Base-by-base conservation (phyloP, 768 basidiomycete species). In the Phanerochaete carnosa region DNA sequence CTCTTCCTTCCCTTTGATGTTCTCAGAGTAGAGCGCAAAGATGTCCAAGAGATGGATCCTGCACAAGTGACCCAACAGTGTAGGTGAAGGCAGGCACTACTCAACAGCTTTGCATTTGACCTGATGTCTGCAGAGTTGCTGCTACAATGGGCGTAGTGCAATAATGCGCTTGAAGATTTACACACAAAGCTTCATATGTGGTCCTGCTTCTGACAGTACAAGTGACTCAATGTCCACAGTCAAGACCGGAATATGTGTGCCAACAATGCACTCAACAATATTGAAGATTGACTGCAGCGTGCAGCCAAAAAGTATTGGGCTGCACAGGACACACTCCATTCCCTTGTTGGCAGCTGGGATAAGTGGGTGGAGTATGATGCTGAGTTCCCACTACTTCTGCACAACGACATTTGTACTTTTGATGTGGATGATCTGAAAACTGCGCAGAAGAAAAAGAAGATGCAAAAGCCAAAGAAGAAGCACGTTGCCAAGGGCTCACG, bases 1-100 rank as follows among this genome's bases (percentile, higher is more conserved):
- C 57, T 72, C 3, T 52, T 63, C 25, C 61, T 72, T 5, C 70
- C 72, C 1, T 72, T 70, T 2, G 58, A 19, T 19, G 45, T 46
- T 7, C 45, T 46, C 19, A 46, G n/a, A 19, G 19, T 19, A 7
- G 23, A 19, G 19, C 45, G 45, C 16, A 19, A 46, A 19, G 8
- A 46, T 25, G 13, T 19, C 45, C 45, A n/a, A n/a, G 23, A 46
- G 19, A 7, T 46, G 45, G 16, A 8, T 19, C 19, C 45, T n/a
- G 45, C 45, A 6, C 45, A 46, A 25, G 6, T 46, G 6, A 19
- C 7, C 8, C 8, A 46, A 46, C 45, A 19, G 19, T 5, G 6
- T 7, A 6, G 19, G 6, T 19, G 45, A 7, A 7, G 45, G 5
- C 7, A 6, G 16, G 19, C 8, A 8, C 45, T 46, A 19, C 45